Conservation (phyloP, 2,329 filamentous ascomycete genomes). For the Phyllosticta citriasiana region DNA sequence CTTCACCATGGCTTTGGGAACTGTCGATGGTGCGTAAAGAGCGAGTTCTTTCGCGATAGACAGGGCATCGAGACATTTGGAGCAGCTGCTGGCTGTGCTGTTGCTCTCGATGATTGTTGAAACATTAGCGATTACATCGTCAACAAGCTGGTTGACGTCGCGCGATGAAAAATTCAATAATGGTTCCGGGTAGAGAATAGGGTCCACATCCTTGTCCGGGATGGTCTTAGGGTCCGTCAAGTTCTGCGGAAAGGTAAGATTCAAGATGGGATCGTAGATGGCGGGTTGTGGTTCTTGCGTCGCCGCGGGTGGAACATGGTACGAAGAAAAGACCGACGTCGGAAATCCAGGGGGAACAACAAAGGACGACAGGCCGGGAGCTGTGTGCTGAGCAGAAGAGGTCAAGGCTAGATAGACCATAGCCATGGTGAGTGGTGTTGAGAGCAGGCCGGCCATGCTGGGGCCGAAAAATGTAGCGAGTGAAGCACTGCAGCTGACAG, state of each 20-base stretch:
- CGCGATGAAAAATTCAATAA: conserved; percentile 35
- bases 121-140: conserved; percentile 36
- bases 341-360: conserved; percentile 40
- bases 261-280: conserved; percentile 44
- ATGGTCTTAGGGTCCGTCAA: conserved; percentile 46
- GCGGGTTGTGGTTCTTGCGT: conserved; percentile 45
- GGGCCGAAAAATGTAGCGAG: not conserved
- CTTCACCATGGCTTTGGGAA: conserved; percentile 42
- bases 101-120: conserved; percentile 33
- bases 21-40: conserved; percentile 36
- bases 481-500: not conserved
- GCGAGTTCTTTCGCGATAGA: conserved; percentile 42
- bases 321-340: conserved; percentile 41
- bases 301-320: conserved; percentile 35
- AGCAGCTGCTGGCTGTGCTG: conserved; percentile 34
- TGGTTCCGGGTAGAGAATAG: conserved; percentile 40
- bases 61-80: conserved; percentile 44
- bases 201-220: conserved; percentile 39
- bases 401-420: conserved; percentile 18
- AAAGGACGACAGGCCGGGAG: conserved; percentile 29
- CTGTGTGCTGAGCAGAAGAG: not conserved
- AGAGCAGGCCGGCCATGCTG: not conserved
- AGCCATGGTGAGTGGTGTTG: conserved; percentile 26
- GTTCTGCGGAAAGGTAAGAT: conserved; percentile 45
- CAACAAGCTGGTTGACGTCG: conserved; percentile 33